These are phyloP conservation scores for Aspergillus ellipticus DNA, from an alignment of 495 filamentous ascomycete genomes.

Conservation along the genomic window DNA sequence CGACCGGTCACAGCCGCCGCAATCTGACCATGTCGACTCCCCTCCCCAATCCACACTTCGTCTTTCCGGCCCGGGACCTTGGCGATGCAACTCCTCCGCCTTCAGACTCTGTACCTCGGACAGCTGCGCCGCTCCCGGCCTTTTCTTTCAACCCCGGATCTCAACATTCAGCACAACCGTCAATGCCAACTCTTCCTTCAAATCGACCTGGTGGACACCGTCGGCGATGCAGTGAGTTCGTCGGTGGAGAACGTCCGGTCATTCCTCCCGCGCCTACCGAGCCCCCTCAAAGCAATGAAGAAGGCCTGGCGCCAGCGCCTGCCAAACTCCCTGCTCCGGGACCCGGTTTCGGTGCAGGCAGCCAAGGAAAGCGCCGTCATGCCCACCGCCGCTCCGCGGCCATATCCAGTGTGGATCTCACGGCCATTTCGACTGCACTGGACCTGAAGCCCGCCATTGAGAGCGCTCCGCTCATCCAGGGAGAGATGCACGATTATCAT, in stretches of 20 bases:
- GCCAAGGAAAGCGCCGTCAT: slow-evolving; percentile 63
- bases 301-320: slow-evolving; percentile 41
- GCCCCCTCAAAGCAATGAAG: slow-evolving; percentile 61
- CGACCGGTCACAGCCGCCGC: slow-evolving; percentile 23
- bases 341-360: slow-evolving; percentile 37
- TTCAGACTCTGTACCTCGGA: slow-evolving; percentile 12
- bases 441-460: slow-evolving; percentile 44
- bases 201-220: slow-evolving; percentile 56
- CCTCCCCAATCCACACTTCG: slow-evolving; percentile 67
- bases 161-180: slow-evolving; percentile 26
- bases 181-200: slow-evolving; percentile 25
- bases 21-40: slow-evolving; percentile 40
- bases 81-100: slow-evolving; percentile 15
- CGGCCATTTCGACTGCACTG: slow-evolving; percentile 61
- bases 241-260: slow-evolving; percentile 65
- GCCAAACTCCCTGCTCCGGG: slow-evolving; percentile 45
- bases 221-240: slow-evolving; percentile 73
- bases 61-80: slow-evolving; percentile 57
- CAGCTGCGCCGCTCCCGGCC: slow-evolving; percentile 50
- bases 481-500: slow-evolving; percentile 36
- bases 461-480: slow-evolving; percentile 69
- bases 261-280: slow-evolving; percentile 56
- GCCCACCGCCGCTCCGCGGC: slow-evolving; percentile 83
- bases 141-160: slow-evolving; percentile 65
- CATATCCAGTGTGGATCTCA: slow-evolving; percentile 79